Conservation (phyloP, 441 rosid genomes). For the Pelargonium cotyledonis region DNA sequence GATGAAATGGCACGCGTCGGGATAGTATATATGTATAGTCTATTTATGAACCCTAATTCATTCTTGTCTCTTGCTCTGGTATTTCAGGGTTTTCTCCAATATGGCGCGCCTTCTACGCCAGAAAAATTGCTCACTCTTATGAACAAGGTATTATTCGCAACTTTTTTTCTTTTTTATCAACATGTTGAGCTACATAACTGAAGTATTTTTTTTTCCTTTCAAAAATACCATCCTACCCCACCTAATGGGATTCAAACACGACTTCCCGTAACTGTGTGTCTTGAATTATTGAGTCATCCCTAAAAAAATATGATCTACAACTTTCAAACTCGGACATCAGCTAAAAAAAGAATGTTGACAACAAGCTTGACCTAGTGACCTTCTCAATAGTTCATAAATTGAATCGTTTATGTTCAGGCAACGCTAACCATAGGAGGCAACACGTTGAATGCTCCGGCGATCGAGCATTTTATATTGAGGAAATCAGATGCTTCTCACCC, state of each 20-base stretch:
- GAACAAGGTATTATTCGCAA: constrained; percentile 47
- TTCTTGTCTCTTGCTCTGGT: neutral
- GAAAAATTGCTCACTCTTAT: constrained; percentile 56
- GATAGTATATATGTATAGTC: neutral
- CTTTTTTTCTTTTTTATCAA: neutral
- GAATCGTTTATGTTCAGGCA: constrained; percentile 38
- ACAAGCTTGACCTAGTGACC: neutral
- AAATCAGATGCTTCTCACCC: constrained; percentile 38
- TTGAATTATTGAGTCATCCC: no score
- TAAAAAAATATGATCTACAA: no score
- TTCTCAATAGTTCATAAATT: neutral
- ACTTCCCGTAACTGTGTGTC: no score
- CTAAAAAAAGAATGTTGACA: neutral
- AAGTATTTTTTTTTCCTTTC: no score
- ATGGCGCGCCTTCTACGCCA: constrained; percentile 72
- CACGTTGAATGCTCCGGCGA: constrained; percentile 65
- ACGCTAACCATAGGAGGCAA: constrained; percentile 81
- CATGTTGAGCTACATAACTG: no score
- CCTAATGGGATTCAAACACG: no score
- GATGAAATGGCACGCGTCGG: constrained; percentile 1
- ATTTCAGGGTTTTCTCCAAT: constrained; percentile 79
- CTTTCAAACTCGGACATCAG: no score
- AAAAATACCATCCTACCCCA: no score
- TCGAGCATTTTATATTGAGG: constrained; percentile 72
- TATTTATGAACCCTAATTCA: neutral